Evolutionary conservation across 1,284 basidiomycete genomes (phyloP).

Genomic region (Phlebopus sp.): DNA sequence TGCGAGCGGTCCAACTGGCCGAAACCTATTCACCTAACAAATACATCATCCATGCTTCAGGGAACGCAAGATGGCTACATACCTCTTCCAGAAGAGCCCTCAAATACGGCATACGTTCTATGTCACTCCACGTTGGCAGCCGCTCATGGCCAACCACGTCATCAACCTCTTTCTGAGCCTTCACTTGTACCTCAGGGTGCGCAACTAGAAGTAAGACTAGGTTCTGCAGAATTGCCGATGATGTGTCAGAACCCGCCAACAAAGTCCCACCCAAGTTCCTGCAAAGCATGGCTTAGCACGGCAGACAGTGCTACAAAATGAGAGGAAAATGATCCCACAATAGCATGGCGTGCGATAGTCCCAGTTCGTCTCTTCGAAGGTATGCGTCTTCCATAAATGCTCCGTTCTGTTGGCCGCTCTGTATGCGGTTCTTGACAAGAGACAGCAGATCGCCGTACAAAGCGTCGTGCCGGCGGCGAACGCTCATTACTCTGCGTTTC

Average conservation of each 20-base stretch:
- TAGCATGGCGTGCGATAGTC: conserved; percentile 14
- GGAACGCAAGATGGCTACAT: not conserved
- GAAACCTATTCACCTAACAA: conserved; percentile 15
- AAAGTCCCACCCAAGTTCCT: conserved; percentile 19
- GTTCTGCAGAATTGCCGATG: conserved; percentile 14
- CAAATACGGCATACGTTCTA: conserved; percentile 25
- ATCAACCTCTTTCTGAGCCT: conserved; percentile 39
- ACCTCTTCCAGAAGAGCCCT: conserved; percentile 29
- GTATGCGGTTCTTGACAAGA: conserved; percentile 17
- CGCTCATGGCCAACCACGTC: conserved; percentile 32
- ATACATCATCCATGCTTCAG: conserved; percentile 18
- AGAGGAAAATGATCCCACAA: conserved; percentile 7
- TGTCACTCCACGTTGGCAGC: conserved; percentile 24
- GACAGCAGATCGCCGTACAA: conserved; percentile 24
- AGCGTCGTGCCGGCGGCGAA: conserved; percentile 19
- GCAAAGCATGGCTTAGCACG: not conserved
- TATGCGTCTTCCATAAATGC: conserved; percentile 21
- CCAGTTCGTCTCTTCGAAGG: conserved; percentile 16
- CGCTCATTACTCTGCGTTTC: conserved; percentile 22
- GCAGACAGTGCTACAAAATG: not conserved
- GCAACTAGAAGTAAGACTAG: conserved; percentile 13
- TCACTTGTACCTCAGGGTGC: conserved; percentile 29
- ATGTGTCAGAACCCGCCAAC: conserved; percentile 20
- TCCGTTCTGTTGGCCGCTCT: conserved; percentile 16
- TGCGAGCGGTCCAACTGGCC: conserved; percentile 18